Conservation (phyloP, 108 stramenopile species). For the Seminavis robusta region DNA sequence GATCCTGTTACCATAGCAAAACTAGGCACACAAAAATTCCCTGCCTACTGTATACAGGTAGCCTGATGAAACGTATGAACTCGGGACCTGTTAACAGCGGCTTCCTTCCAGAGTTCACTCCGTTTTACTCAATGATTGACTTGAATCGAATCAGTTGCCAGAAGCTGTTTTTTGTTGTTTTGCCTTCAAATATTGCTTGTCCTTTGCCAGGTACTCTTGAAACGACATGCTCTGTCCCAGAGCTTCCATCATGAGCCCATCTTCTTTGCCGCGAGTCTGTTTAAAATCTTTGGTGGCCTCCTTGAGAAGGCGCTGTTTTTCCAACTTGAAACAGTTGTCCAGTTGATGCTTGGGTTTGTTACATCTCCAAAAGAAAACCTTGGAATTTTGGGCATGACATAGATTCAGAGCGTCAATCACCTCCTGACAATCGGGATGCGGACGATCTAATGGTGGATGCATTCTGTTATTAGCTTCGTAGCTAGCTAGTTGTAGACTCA, state of each 20-base stretch:
- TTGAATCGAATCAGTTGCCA: too few species aligned
- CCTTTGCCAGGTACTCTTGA: slow-evolving; percentile 67
- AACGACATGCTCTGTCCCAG: slow-evolving; percentile 68
- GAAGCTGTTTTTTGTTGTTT: too few species aligned
- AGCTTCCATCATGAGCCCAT: slow-evolving; percentile 58
- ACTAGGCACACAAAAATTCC: too few species aligned
- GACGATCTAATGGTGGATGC: slow-evolving; percentile 92
- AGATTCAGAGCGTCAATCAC: slow-evolving; percentile 66
- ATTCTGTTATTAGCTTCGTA: too few species aligned
- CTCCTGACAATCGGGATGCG: slow-evolving; percentile 85
- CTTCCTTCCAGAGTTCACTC: too few species aligned
- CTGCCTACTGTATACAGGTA: neutral
- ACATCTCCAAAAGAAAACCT: slow-evolving; percentile 82
- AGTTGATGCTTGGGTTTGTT: slow-evolving; percentile 72
- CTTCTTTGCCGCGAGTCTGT: slow-evolving; percentile 43
- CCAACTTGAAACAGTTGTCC: slow-evolving; percentile 79
- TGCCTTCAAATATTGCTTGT: slow-evolving; percentile 58
- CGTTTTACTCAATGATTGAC: too few species aligned
- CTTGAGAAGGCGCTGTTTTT: slow-evolving; percentile 70
- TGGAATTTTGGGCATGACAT: slow-evolving; percentile 71
- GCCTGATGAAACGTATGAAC: neutral
- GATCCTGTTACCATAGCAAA: too few species aligned
- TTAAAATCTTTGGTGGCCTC: slow-evolving; percentile 63
- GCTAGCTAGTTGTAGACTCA: too few species aligned
- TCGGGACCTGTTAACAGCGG: too few species aligned